These are phyloP conservation scores for Talaromyces trachyspermus DNA, from an alignment of 495 filamentous ascomycete species.

Conservation along the genomic window DNA sequence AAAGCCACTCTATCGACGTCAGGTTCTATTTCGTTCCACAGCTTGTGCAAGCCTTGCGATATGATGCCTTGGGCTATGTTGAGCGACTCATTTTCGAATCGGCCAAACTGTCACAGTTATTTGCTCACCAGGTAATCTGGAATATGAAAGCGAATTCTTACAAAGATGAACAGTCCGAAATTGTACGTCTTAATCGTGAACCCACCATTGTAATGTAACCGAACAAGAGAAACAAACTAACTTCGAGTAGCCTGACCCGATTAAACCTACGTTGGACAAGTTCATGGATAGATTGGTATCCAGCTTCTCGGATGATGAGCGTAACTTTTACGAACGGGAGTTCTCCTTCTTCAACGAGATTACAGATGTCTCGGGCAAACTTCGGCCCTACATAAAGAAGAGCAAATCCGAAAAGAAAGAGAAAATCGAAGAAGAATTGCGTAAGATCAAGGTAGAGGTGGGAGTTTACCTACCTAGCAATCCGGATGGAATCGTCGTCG, in stretches of 20 bases:
- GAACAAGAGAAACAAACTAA: too few species aligned
- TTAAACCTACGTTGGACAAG: slow-evolving; percentile 88
- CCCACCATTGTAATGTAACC: too few species aligned
- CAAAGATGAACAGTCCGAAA: slow-evolving; percentile 88
- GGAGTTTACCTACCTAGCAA: slow-evolving; percentile 97
- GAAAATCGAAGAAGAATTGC: slow-evolving; percentile 97
- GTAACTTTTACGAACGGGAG: slow-evolving; percentile 85
- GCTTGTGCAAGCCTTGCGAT: slow-evolving; percentile 92
- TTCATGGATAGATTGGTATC: slow-evolving; percentile 77
- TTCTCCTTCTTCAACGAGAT: slow-evolving; percentile 98
- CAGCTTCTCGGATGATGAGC: slow-evolving; percentile 73
- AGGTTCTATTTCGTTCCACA: slow-evolving; percentile 99
- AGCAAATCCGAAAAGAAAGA: slow-evolving; percentile 96
- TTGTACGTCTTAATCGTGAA: slow-evolving; percentile 56
- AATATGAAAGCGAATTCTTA: slow-evolving; percentile 99
- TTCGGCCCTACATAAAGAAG: slow-evolving; percentile 85
- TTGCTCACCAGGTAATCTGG: slow-evolving; percentile 99
- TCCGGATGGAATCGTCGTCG: slow-evolving; percentile 91
- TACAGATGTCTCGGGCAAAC: slow-evolving; percentile 88
- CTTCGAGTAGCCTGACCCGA: slow-evolving; percentile 66
- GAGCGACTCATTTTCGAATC: slow-evolving; percentile 96
- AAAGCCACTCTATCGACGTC: slow-evolving; percentile 87
- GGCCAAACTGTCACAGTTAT: slow-evolving; percentile 88
- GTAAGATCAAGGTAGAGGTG: slow-evolving; percentile 92
- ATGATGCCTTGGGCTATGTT: slow-evolving; percentile 89